Evolutionary conservation across 306 rosid species (phyloP), one percentile per base, ranked within the genome.

Genomic region (Luffa aegyptiaca): DNA sequence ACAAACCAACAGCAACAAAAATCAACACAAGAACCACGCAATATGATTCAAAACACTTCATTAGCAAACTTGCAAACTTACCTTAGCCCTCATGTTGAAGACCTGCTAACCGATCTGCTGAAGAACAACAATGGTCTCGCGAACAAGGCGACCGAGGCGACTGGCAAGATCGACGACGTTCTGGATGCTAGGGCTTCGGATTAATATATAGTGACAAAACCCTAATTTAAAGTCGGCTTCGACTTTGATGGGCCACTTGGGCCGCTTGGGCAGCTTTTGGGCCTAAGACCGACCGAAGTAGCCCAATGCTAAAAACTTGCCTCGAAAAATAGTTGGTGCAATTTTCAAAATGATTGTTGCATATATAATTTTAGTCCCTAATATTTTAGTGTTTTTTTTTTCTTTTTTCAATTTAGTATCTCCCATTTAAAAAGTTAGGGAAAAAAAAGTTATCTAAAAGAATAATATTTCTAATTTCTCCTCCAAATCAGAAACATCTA

Each of bases 81-180:
- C 78, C 78, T 75, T 75, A 17, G 78, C 78, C 78, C 78, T 75
- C 78, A 75, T 75, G 63, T 31, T 52, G 62, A 74, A 74, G 46
- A 75, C 6, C 63, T 51, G 63, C 48, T 75, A 52, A 75, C 7
- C 42, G 48, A 33, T 33, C 33, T 10, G 31, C 14, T 37, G 17
- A 10, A 1, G 8, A 52, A 75, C 17, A 51, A 53, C 17, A 52
- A 35, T 14, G 63, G 16, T 18, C 16, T 35, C 52, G 13, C 64
- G 26, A n/a, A 58, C 20, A 10, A 18, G 8, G 9, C 26, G 33
- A 52, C 9, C 13, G 17, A 36, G 16, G 48, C 46, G 8, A 51
- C 14, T 6, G 20, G 33, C 48, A 2, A 18, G 33, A 17, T 52
- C 63, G 46, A 33, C 33, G 21, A 75, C 63, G 61, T 49, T 73